Evolutionary conservation across 2,329 filamentous ascomycete species (phyloP), one percentile per base, ranked within the genome.

Genomic region (Xylariaceae sp.): DNA sequence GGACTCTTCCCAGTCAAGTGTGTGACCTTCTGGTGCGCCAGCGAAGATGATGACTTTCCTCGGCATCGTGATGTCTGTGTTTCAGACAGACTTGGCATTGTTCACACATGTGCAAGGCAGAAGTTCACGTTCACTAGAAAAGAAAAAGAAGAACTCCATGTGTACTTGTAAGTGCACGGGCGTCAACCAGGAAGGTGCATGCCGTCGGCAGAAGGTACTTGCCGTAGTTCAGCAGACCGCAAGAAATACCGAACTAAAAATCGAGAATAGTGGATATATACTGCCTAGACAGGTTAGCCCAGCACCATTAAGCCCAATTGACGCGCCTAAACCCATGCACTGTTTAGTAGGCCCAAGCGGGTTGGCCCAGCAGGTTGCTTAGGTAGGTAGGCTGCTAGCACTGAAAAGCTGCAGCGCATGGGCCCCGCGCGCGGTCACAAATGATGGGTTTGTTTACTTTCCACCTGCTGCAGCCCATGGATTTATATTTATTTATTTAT

Each of bases 391-490:
- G 42, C 42, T 45, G n/a, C 3, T 18, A 18, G 17, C 37, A 42
- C 37, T 42, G 8, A 13, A 42, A 10, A 42, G 37, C 37, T 42
- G 11, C 37, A 3, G 37, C 37, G 37, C 23, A 30, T 30, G 23
- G 23, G 37, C 35, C 49, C 34, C 54, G 17, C 58, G 44, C 58
- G 53, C 58, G 15, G 35, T 23, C 30, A n/a, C 30, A 45, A n/a
- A n/a, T 45, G 42, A 45, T n/a, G 53, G 62, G 62, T 69, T 71
- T 71, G 69, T 71, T 71, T 71, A 71, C 69, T 65, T 70, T 45
- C 5, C 42, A 10, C 10, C 11, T 13, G 13, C 42, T n/a, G 11
- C 42, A 45, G 23, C 23, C 23, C 23, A 30, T 30, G 23, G 23
- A 30, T 30, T 30, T 30, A 4, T 30, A 30, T 30, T 30, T 30